phyloP scores from a whole-genome alignment of 768 basidiomycete genomes.

The Termitomyces heimii region DNA sequence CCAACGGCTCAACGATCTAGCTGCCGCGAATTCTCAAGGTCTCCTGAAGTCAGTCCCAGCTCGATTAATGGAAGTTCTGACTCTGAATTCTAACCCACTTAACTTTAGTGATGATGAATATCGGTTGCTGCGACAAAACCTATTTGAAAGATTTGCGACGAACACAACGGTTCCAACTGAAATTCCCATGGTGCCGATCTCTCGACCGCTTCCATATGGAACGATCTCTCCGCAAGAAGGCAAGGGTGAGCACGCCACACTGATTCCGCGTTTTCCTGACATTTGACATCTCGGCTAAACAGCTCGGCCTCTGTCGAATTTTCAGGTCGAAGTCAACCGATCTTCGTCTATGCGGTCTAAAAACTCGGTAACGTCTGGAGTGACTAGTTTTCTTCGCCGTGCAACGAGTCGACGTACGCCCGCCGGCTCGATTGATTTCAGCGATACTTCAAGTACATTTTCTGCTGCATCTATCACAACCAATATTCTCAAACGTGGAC shows the following conservation, averaged over 20 bases:
- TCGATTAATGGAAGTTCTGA: background rate
- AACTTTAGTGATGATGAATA: constrained; percentile 75
- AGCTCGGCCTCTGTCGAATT: constrained; percentile 35
- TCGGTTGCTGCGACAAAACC: constrained; percentile 73
- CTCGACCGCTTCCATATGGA: constrained; percentile 28
- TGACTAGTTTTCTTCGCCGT: constrained; percentile 48
- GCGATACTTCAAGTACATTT: constrained; percentile 43
- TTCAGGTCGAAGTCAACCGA: constrained; percentile 36
- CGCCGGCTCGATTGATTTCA: constrained; percentile 33
- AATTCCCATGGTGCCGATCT: constrained; percentile 52
- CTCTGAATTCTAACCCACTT: background rate
- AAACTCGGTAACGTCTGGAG: constrained; percentile 43
- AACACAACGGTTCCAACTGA: constrained; percentile 56
- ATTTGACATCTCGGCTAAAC: constrained; percentile 1
- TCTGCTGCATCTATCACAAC: constrained; percentile 31
- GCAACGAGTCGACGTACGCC: constrained; percentile 33
- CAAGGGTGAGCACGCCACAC: constrained; percentile 23
- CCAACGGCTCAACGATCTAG: constrained; percentile 76
- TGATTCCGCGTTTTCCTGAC: background rate
- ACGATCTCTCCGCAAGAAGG: constrained; percentile 20
- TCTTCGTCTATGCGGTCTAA: constrained; percentile 50
- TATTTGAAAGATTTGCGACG: constrained; percentile 74
- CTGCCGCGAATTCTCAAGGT: constrained; percentile 74
- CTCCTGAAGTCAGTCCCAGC: constrained; percentile 54
- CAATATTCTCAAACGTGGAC: constrained; percentile 30